Evolutionary conservation across 192 early-diverging fungal species (phyloP), one percentile per base, ranked within the genome.

Genomic region (Dimargaris cristalligena): DNA sequence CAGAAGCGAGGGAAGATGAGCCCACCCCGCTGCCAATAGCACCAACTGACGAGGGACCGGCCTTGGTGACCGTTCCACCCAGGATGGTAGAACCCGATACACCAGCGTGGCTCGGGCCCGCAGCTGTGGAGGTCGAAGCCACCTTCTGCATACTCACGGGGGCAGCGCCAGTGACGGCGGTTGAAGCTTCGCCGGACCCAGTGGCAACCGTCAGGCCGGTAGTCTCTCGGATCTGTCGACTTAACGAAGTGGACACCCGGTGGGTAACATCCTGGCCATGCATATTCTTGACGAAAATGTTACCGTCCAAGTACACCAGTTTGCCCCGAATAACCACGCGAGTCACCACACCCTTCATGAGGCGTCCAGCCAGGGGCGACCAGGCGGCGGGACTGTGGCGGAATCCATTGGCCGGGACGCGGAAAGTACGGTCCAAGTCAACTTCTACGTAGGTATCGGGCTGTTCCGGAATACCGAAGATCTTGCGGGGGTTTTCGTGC

Each of bases 401-500:
- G 55, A 57, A 57, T n/a, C 55, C 55, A n/a, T 18, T 62, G 20
- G 55, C 58, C 31, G 78, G 62, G n/a, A 82, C 68, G 11, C 70
- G 58, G 18, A 67, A 71, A 34, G 74, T 65, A 23, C 91, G 80
- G 63, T 92, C 91, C 60, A 91, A 71, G 68, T 95, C 90, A 52
- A 97, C 79, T 75, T 98, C 94, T 29, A 98, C 76, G 49, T 90
- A 94, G 14, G 94, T 95, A 61, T 96, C 91, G 10, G 82, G 69
- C 72, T 96, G 90, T 61, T 85, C 80, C n/a, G 89, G 80, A n/a
- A 98, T 67, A 25, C 85, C 84, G 69, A 98, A 91, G 75, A 98
- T 95, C 48, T 78, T 72, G 52, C 83, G 79, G 32, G 95, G 95
- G 66, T 93, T 92, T 16, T 78, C 79, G 71, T 89, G 85, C 33